Conservation (phyloP, 768 basidiomycete species). For the Gloeostereum incarnatum region DNA sequence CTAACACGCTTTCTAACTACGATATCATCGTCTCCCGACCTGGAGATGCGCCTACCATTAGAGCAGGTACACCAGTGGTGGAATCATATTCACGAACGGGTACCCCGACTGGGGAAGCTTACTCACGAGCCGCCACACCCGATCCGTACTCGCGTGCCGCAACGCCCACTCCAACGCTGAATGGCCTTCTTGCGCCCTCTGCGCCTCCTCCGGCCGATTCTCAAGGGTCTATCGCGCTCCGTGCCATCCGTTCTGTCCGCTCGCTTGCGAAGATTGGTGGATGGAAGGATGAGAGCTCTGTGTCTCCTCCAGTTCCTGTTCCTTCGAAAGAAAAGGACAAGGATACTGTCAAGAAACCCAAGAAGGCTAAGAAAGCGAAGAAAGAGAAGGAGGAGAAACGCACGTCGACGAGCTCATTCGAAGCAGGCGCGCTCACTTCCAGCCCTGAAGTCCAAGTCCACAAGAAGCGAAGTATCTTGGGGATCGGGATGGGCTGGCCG, state of each 20-base stretch:
- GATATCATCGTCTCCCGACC: no score
- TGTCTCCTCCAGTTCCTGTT: conserved; percentile 12
- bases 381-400: conserved; percentile 23
- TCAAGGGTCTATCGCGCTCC: conserved; percentile 62
- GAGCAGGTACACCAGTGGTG: no score
- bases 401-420: conserved; percentile 56
- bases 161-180: conserved; percentile 25
- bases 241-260: conserved; percentile 71
- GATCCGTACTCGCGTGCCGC: conserved; percentile 22
- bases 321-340: conserved; percentile 29
- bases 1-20: background rate
- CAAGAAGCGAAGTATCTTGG: conserved; percentile 58
- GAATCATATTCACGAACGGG: background rate
- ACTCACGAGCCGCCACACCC: background rate
- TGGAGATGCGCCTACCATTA: no score
- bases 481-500: conserved; percentile 41
- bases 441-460: conserved; percentile 24
- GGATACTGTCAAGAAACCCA: conserved; percentile 26
- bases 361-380: conserved; percentile 19
- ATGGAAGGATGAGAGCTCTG: conserved; percentile 29
- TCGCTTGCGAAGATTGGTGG: conserved; percentile 65
- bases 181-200: conserved; percentile 28
- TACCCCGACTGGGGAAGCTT: background rate
- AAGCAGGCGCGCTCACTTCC: conserved; percentile 46
- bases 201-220: conserved; percentile 22